Evolutionary conservation across 1,284 basidiomycete species (phyloP).

Genomic region (Tilletiaria anomala): DNA sequence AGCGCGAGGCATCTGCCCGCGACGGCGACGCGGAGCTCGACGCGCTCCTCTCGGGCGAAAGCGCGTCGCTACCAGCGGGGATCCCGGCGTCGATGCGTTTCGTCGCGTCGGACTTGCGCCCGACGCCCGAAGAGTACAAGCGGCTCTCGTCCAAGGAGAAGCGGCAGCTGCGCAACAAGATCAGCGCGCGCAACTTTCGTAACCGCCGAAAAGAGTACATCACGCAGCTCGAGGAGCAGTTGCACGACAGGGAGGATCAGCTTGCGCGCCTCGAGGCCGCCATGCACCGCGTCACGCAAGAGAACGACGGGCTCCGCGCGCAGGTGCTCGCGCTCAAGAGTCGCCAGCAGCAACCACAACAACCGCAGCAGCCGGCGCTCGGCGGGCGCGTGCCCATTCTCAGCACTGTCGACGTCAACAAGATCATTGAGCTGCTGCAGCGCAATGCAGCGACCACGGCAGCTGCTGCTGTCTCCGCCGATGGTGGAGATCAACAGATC

Average conservation of each 20-base stretch:
- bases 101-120: constrained; percentile 41
- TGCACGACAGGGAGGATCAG: constrained; percentile 88
- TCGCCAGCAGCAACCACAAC: too few species aligned
- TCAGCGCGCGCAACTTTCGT: constrained; percentile 84
- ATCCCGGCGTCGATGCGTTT: constrained; percentile 1
- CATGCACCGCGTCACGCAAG: too few species aligned
- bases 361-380: too few species aligned
- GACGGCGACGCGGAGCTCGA: too few species aligned
- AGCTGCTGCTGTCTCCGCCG: not conserved
- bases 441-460: constrained; percentile 45
- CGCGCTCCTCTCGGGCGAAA: too few species aligned
- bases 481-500: too few species aligned
- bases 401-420: constrained; percentile 20
- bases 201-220: constrained; percentile 92
- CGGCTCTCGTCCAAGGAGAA: constrained; percentile 93
- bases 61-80: too few species aligned
- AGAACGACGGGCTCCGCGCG: too few species aligned
- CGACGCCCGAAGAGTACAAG: constrained; percentile 80
- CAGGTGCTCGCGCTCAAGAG: too few species aligned
- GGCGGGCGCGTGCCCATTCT: too few species aligned
- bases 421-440: constrained; percentile 57
- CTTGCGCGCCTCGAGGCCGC: not conserved
- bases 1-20: too few species aligned
- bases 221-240: constrained; percentile 76
- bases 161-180: constrained; percentile 89